Percentiles rank a stretch among this genome's conserved stretches.
Evolutionary conservation across 2,329 filamentous ascomycete genomes (phyloP).

Genomic region (Alternaria sp.): DNA sequence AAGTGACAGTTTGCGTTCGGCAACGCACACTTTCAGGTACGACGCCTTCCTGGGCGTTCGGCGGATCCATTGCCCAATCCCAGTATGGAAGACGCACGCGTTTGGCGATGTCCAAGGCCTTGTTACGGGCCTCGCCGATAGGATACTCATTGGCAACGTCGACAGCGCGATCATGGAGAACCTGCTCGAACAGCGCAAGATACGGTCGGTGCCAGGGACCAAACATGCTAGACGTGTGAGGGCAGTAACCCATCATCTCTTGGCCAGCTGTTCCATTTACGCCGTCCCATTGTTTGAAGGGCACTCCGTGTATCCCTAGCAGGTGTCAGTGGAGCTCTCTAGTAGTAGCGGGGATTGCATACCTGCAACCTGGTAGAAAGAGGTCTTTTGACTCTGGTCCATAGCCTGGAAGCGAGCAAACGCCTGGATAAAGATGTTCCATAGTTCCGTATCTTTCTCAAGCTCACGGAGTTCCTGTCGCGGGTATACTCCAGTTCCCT

Average conservation of each 20-base stretch:
- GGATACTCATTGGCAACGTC: constrained; percentile 43
- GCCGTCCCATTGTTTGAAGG: constrained; percentile 40
- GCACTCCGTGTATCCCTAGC: constrained; percentile 45
- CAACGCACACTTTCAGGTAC: constrained; percentile 38
- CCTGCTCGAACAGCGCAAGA: constrained; percentile 44
- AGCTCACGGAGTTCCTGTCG: constrained; percentile 42
- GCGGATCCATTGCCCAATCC: constrained; percentile 46
- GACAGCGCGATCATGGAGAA: constrained; percentile 41
- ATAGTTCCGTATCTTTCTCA: constrained; percentile 40
- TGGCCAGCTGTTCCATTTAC: constrained; percentile 33
- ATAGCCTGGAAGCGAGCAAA: constrained; percentile 44
- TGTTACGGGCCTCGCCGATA: constrained; percentile 31
- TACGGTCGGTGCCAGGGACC: constrained; percentile 46
- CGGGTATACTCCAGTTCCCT: constrained; percentile 40
- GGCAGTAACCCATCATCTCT: constrained; percentile 41
- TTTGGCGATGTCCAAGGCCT: constrained; percentile 33
- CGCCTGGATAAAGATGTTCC: constrained; percentile 46
- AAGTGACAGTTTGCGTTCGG: constrained; percentile 30
- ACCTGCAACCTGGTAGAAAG: constrained; percentile 46
- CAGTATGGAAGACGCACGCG: constrained; percentile 46
- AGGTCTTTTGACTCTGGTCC: constrained; percentile 42
- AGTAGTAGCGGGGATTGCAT: constrained; percentile 9
- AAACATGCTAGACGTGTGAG: constrained; percentile 43
- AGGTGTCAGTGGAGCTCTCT: neutral
- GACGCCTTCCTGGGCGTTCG: constrained; percentile 31